Percentiles rank a stretch among this genome's conserved stretches.
Conservation (phyloP, 352 stramenopile species). For the Phytophthora podocarpi region DNA sequence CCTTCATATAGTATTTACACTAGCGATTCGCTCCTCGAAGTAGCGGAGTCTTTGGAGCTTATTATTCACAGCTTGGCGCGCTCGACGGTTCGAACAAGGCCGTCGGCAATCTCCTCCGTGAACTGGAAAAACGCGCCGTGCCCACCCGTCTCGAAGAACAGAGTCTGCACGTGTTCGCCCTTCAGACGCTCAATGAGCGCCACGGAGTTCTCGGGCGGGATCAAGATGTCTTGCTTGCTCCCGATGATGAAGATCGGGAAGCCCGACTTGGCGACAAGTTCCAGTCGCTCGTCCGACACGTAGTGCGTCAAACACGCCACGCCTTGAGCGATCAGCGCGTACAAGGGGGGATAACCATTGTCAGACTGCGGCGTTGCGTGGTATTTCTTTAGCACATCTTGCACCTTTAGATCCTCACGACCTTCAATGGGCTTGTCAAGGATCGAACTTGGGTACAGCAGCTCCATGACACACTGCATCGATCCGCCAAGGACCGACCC, state of each 20-base stretch:
- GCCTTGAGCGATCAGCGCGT: conserved; percentile 47
- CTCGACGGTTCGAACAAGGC: conserved; percentile 33
- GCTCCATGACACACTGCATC: conserved; percentile 33
- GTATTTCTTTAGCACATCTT: conserved; percentile 41
- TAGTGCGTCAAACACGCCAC: conserved; percentile 58
- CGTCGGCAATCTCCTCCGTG: conserved; percentile 39
- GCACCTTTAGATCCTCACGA: conserved; percentile 32
- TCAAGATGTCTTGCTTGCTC: conserved; percentile 51
- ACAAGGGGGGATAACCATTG: conserved; percentile 24
- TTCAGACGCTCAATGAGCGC: conserved; percentile 34
- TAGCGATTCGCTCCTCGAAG: neutral
- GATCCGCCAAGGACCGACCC: conserved; percentile 30
- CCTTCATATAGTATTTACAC: neutral
- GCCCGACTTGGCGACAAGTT: conserved; percentile 35
- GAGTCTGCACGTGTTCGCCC: conserved; percentile 29
- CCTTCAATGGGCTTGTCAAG: conserved; percentile 30
- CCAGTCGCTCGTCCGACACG: conserved; percentile 54
- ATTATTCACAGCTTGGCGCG: conserved; percentile 29
- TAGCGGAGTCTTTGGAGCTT: neutral
- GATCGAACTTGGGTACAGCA: conserved; percentile 36
- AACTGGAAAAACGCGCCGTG: conserved; percentile 45
- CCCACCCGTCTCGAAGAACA: conserved; percentile 43
- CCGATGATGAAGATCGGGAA: conserved; percentile 62
- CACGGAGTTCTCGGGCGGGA: conserved; percentile 42
- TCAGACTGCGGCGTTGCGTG: conserved; percentile 35